phyloP scores from a whole-genome alignment of 305 asterid genomes.

The Fraxinus baroniana region DNA sequence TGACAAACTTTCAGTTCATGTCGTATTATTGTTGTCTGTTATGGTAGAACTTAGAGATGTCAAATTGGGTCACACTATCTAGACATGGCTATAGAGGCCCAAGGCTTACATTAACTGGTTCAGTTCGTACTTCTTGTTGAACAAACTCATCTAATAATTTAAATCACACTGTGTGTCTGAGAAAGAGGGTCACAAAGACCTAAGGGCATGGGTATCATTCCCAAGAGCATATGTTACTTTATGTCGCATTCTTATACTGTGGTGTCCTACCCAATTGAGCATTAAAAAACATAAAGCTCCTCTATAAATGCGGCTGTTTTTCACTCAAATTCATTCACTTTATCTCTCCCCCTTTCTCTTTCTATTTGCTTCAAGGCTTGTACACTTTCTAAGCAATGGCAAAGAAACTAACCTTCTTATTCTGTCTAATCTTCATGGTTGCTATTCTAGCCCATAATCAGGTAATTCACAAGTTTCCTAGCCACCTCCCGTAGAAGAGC shows the following conservation, averaged over 20 bases:
- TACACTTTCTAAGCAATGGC: conserved; percentile 33
- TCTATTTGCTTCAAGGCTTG: conserved; percentile 16
- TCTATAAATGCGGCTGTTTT: conserved; percentile 36
- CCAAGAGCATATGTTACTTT: conserved; percentile 7
- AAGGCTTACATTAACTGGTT: neutral
- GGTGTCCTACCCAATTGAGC: conserved; percentile 18
- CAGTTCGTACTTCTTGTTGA: neutral
- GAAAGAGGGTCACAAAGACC: neutral
- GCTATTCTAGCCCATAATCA: conserved; percentile 36
- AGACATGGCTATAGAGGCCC: neutral
- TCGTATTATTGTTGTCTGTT: neutral
- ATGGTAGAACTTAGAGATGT: neutral
- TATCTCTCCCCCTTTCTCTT: conserved; percentile 1
- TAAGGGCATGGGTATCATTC: conserved; percentile 24
- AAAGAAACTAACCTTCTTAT: conserved; percentile 28
- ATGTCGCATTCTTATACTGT: conserved; percentile 9
- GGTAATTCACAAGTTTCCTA: conserved; percentile 24
- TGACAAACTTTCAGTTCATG: too few species aligned
- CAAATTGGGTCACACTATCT: neutral
- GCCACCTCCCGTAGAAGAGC: neutral
- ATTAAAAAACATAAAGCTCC: conserved; percentile 9
- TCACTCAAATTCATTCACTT: conserved; percentile 28
- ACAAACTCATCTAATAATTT: neutral
- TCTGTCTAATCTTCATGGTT: conserved; percentile 30
- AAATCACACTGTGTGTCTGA: neutral